Base-by-base conservation (phyloP, 2,329 filamentous ascomycete genomes). In the Sporothrix phasma region DNA sequence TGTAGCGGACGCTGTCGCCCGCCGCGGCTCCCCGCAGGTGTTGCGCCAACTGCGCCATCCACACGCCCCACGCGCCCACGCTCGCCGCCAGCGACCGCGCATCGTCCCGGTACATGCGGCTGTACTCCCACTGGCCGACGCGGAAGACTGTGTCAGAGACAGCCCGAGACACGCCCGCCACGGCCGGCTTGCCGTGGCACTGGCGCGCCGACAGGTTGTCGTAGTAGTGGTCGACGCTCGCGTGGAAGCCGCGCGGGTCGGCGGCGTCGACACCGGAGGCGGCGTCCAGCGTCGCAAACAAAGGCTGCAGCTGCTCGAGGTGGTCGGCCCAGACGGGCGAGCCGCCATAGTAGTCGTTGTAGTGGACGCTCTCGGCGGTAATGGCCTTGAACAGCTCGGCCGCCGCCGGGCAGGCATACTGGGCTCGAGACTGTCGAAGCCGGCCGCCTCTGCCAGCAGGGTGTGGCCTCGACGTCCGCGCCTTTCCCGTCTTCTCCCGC, bases 151-250 rank as follows among this genome's bases (percentile, higher is more conserved):
- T 75, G 65, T 93, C 79, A 2, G 88, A 86, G 49, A 86, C 76
- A 0, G 76, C 73, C 69, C 85, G 84, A 2, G 81, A 81, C 46
- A 92, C 76, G 67, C 74, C 75, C 64, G 74, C 67, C 19, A 79
- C 74, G 0, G 92, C 77, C 0, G 88, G 83, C 70, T 88, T 89
- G 19, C 74, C 77, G 71, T 94, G 89, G 73, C 90, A 94, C 71
- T 91, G 87, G 0, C 89, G 81, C 0, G 89, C 87, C 0, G 88
- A 91, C 1, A 94, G 80, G 70, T 92, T 94, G 73, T 94, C 90
- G 70, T 87, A 94, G 76, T 94, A 94, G 74, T 92, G 90, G 71
- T 94, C 90, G 69, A 88, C 87, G 62, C 81, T 86, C 46, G 75
- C 79, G 71, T 93, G 89, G 78, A 90, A 94, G 3, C 79, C 86